Evolutionary conservation across 805 yeast species (phyloP).

Genomic region (Metschnikowia hibisci): DNA sequence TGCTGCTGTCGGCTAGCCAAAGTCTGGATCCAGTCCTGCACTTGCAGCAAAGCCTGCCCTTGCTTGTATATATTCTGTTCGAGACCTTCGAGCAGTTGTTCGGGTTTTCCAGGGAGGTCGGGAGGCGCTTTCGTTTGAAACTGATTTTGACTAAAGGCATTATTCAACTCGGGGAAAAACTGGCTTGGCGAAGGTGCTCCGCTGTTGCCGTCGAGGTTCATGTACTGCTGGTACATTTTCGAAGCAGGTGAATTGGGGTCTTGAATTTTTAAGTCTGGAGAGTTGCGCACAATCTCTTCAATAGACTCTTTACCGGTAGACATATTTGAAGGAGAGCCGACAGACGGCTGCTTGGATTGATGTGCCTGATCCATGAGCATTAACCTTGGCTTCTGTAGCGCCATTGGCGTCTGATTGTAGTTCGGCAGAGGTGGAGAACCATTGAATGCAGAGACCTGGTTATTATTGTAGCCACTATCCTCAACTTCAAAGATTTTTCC

Average conservation of each 20-base stretch:
- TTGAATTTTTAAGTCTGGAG: conserved; percentile 8
- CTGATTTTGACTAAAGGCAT: conserved; percentile 8
- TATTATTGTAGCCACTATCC: conserved; percentile 16
- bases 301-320: conserved; percentile 14
- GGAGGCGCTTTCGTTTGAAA: neutral
- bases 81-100: conserved; percentile 26
- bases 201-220: conserved; percentile 22
- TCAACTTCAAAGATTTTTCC: conserved; percentile 44
- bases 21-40: conserved; percentile 52
- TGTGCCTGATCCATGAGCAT: conserved; percentile 42
- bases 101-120: neutral
- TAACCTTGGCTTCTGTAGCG: conserved; percentile 28
- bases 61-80: conserved; percentile 47
- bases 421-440: conserved; percentile 7
- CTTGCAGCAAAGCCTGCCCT: conserved; percentile 51
- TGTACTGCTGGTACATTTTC: conserved; percentile 30
- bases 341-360: conserved; percentile 7
- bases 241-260: conserved; percentile 20
- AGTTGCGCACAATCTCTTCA: conserved; percentile 17
- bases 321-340: conserved; percentile 11
- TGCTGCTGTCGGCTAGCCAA: conserved; percentile 17
- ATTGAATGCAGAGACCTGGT: conserved; percentile 22
- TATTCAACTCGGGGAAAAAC: conserved; percentile 31
- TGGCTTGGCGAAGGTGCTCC: conserved; percentile 29
- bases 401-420: conserved; percentile 5